Evolutionary conservation across 306 rosid species (phyloP).

Genomic region (Macrotyloma uniflorum): DNA sequence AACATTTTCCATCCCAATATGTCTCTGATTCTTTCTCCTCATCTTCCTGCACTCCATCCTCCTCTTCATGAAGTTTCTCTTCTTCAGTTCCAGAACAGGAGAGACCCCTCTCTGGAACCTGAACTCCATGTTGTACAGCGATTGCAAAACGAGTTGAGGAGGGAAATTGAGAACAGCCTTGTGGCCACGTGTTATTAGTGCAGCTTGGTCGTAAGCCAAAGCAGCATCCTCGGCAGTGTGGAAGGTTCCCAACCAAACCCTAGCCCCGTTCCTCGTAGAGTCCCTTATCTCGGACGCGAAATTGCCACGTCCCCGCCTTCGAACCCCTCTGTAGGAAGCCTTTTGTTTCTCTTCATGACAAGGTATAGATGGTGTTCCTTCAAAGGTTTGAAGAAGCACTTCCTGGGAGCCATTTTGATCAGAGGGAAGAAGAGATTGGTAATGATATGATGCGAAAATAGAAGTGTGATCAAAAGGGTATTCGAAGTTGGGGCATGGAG

Average conservation of each 20-base stretch:
- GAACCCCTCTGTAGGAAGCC: neutral
- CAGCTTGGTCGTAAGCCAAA: neutral
- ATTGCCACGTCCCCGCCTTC: neutral
- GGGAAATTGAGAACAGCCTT: neutral
- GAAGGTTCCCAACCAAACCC: neutral
- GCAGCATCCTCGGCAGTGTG: neutral
- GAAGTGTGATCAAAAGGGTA: neutral
- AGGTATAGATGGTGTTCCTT: too few species aligned
- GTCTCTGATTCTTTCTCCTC: neutral
- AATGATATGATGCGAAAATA: neutral
- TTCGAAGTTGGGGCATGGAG: neutral
- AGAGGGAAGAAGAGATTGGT: neutral
- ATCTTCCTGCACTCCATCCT: neutral
- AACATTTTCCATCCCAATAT: neutral
- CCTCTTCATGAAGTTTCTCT: neutral
- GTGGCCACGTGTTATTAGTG: neutral
- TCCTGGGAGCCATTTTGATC: neutral
- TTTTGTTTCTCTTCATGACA: neutral
- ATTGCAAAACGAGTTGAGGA: neutral
- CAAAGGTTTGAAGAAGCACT: neutral
- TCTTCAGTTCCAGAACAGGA: neutral
- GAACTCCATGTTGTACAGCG: neutral
- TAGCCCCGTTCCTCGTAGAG: neutral
- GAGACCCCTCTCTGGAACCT: neutral
- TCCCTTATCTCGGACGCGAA: neutral